Conservation (phyloP, 345 rosid genomes). For the Citrus medica region DNA sequence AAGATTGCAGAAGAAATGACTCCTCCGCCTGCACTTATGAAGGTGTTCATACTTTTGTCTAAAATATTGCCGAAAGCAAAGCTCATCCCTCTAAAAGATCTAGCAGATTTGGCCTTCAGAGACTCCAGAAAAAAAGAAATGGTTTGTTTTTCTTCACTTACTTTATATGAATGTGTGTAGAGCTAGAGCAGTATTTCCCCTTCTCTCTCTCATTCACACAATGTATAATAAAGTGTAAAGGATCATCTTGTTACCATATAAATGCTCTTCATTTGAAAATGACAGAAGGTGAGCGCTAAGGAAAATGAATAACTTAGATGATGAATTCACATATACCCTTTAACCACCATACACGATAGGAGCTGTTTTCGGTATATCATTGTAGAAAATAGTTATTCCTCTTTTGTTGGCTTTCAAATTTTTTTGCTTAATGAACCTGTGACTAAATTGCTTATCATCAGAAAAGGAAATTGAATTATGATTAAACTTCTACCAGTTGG, state of each 20-base stretch:
- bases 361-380: neutral
- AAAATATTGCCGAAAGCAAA: slow-evolving; percentile 74
- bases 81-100: slow-evolving; percentile 71
- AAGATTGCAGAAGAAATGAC: slow-evolving; percentile 83
- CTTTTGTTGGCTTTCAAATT: neutral
- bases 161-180: neutral
- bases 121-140: slow-evolving; percentile 64
- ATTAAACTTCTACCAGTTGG: neutral
- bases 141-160: slow-evolving; percentile 38
- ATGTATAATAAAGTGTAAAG: too few relatives aligned
- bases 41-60: slow-evolving; percentile 48
- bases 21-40: slow-evolving; percentile 61
- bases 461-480: neutral
- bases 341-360: neutral
- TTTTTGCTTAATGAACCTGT: neutral
- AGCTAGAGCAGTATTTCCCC: neutral
- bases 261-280: neutral
- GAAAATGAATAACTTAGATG: neutral
- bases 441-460: neutral
- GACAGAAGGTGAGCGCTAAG: neutral
- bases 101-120: slow-evolving; percentile 66
- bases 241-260: neutral
- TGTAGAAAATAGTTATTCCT: too few relatives aligned
- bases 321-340: neutral
- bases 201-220: too few relatives aligned